These are phyloP conservation scores for Fusarium setosum DNA, from an alignment of 2,329 filamentous ascomycete species.

Conservation along the genomic window DNA sequence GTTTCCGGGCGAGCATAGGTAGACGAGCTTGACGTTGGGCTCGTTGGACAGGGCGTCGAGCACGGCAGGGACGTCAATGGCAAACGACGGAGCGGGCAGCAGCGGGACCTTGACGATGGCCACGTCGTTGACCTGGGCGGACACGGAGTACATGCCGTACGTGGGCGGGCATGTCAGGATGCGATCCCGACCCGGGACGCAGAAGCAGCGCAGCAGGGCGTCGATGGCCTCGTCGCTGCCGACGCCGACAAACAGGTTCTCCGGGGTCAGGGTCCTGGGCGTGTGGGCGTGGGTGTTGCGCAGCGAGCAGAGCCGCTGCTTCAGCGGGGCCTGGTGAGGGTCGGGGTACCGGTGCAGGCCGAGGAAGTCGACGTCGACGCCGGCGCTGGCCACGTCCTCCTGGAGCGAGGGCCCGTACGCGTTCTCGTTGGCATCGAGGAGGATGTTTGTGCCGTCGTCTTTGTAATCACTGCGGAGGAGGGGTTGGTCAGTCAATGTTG, in stretches of 20 bases:
- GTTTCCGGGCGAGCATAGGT: conserved; percentile 95
- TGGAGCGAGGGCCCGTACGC: conserved; percentile 87
- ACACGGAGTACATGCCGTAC: conserved; percentile 98
- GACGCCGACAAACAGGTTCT: conserved; percentile 93
- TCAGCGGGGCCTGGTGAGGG: conserved; percentile 90
- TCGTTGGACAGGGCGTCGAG: conserved; percentile 69
- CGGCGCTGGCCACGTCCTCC: conserved; percentile 50
- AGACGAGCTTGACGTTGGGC: conserved; percentile 83
- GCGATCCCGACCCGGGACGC: conserved; percentile 84
- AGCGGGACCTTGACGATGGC: conserved; percentile 88
- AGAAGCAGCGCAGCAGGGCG: conserved; percentile 92
- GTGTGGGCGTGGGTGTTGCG: conserved; percentile 90
- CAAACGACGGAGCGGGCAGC: conserved; percentile 76
- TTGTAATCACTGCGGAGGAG: conserved; percentile 85
- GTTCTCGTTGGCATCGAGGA: conserved; percentile 98
- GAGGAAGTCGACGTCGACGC: conserved; percentile 74
- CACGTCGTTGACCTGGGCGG: conserved; percentile 93
- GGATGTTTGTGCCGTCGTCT: conserved; percentile 94
- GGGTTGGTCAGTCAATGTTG: conserved; percentile 30
- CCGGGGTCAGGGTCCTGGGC: conserved; percentile 75
- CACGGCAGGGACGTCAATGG: conserved; percentile 78
- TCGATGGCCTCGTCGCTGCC: conserved; percentile 98
- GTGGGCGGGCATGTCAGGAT: conserved; percentile 96
- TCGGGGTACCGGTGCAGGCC: conserved; percentile 95
- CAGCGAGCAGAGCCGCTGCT: conserved; percentile 85